Evolutionary conservation across 1,139 yeast genomes (phyloP), one percentile per base, ranked within the genome.

Genomic region (Lodderomyces margitis): DNA sequence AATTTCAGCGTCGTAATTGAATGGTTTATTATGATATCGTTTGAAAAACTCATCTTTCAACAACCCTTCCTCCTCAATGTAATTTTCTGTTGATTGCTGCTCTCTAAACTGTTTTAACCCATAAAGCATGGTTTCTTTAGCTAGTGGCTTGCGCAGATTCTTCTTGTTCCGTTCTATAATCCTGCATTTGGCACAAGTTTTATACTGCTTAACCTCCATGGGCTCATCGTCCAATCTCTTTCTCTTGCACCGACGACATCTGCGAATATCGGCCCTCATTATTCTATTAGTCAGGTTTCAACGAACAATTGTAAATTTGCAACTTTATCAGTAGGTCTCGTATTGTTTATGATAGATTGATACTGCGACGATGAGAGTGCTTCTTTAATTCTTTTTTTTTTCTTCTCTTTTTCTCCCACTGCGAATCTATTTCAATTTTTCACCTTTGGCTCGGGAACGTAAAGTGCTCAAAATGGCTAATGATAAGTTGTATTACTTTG

Each of bases 181-280:
- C 47, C 83, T 70, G 58, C 83, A 78, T 48, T 78, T 75, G 56
- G 79, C 80, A 61, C 83, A 78, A 2, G 83, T 78, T 51, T 76
- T 76, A 57, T 75, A 78, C 51, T 75, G 80, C 50, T 74, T 64
- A 36, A 77, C 81, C 48, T 76, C 81, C 1, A 78, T 74, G n/a
- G 80, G 79, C 57, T 78, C 83, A 47, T 76, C 79, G 44, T 73
- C 77, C 51, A 75, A 69, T 64, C 83, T 69, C 69, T 74, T 73
- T 46, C 81, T 62, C 53, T 78, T 78, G 61, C 83, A 78, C 51
- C 83, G 75, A 58, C 83, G 80, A 53, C 83, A 78, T 53, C 75
- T 61, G 62, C 75, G 68, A 30, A 60, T 57, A 40, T 64, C 68
- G 12, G 39, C 24, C 30, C 37, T 42, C 45, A 42, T 42, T 40